A percentile compares a stretch with the other conserved stretches of the same genome.
Evolutionary conservation across 805 yeast species (phyloP).

Genomic region (Candida glaebosa): DNA sequence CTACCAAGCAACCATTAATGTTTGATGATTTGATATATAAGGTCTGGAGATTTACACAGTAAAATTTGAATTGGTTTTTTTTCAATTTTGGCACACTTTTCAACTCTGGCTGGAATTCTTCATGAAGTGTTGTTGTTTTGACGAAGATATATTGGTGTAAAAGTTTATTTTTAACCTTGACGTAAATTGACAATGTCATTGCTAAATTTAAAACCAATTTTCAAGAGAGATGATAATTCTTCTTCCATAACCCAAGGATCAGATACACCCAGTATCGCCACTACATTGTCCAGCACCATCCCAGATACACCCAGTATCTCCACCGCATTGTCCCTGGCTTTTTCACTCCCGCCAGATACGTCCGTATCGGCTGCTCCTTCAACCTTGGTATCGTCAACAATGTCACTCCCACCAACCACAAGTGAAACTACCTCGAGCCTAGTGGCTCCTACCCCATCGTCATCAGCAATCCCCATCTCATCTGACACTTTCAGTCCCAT

Average conservation of each 20-base stretch:
- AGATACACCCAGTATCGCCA: neutral
- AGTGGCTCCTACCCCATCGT: no score
- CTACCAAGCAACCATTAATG: no score
- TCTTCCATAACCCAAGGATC: neutral
- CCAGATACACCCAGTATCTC: neutral
- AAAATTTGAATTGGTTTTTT: no score
- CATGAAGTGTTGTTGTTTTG: no score
- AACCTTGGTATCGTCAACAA: conserved; percentile 7
- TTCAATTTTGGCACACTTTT: no score
- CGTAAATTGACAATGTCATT: conserved; percentile 1
- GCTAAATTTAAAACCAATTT: neutral
- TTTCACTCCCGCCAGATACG: neutral
- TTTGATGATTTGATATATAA: no score
- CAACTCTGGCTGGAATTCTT: no score
- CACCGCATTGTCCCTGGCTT: neutral
- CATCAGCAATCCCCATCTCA: no score
- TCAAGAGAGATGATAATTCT: conserved; percentile 1
- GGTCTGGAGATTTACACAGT: no score
- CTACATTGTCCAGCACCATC: neutral
- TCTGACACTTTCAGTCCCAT: no score
- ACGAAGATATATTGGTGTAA: no score
- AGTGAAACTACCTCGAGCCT: neutral
- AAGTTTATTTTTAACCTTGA: neutral
- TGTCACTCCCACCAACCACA: conserved; percentile 2
- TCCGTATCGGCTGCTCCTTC: neutral